Evolutionary conservation across 1,284 basidiomycete genomes (phyloP).

Genomic region (Anthracocystis panici-leucophaei): DNA sequence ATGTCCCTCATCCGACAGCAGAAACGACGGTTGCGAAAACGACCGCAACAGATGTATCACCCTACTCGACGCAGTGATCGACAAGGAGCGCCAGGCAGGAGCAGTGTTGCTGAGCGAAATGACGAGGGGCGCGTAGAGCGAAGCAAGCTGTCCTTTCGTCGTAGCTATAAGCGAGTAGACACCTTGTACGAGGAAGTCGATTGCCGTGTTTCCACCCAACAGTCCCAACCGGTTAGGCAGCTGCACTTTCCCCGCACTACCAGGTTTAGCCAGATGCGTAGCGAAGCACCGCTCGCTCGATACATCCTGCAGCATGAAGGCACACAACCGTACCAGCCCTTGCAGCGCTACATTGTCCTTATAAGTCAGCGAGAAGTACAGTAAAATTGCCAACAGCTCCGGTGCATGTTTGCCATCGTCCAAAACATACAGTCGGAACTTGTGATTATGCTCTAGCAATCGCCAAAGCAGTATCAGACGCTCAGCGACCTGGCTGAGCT

Average conservation of each 20-base stretch:
- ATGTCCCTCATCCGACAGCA: constrained; percentile 92
- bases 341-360: constrained; percentile 78
- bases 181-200: constrained; percentile 73
- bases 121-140: constrained; percentile 80
- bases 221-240: constrained; percentile 37
- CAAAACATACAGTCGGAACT: constrained; percentile 58
- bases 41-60: constrained; percentile 88
- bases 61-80: constrained; percentile 80
- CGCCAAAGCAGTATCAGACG: constrained; percentile 59
- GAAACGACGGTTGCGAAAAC: constrained; percentile 87
- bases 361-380: constrained; percentile 55
- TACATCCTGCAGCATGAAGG: constrained; percentile 90
- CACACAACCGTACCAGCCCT: constrained; percentile 86
- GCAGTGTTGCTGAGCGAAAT: constrained; percentile 89
- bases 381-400: constrained; percentile 39
- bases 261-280: constrained; percentile 62
- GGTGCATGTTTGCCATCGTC: constrained; percentile 48
- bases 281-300: constrained; percentile 85
- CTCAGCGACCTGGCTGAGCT: constrained; percentile 59
- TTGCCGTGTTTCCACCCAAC: constrained; percentile 38
- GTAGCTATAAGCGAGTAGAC: constrained; percentile 87
- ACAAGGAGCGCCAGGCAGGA: constrained; percentile 84
- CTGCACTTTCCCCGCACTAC: constrained; percentile 42
- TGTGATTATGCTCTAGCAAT: constrained; percentile 55
- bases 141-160: constrained; percentile 73